These are phyloP conservation scores for Aschersonia sp. DNA, from an alignment of 2,329 filamentous ascomycete genomes.

Conservation along the genomic window DNA sequence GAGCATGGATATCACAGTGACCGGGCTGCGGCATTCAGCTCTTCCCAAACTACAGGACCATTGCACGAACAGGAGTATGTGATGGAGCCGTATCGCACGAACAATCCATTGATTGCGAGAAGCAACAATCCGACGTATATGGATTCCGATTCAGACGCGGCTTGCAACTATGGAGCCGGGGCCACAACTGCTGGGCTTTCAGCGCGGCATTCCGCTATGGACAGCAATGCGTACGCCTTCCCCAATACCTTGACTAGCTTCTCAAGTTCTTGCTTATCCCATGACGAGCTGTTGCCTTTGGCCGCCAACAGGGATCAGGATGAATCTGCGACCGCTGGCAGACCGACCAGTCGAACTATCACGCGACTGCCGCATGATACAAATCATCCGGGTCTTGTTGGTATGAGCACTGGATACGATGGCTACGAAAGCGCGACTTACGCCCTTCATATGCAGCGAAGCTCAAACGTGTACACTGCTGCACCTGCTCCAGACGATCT, in stretches of 20 bases:
- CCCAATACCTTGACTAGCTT: constrained; percentile 6
- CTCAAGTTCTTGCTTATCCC: constrained; percentile 3
- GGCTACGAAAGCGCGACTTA: neutral
- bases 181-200: constrained; percentile 6
- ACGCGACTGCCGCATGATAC: neutral
- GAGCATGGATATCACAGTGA: constrained; percentile 12
- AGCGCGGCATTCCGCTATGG: constrained; percentile 5
- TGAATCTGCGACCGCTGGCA: neutral
- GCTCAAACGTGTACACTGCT: constrained; percentile 6
- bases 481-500: constrained; percentile 2
- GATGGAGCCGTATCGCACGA: constrained; percentile 12
- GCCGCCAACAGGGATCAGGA: too few species aligned
- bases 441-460: constrained; percentile 1
- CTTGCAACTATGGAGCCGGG: constrained; percentile 12
- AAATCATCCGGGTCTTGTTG: neutral
- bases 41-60: constrained; percentile 9
- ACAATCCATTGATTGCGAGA: constrained; percentile 6
- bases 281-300: neutral
- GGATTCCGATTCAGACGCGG: constrained; percentile 12
- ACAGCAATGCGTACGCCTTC: constrained; percentile 9
- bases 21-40: constrained; percentile 9
- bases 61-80: constrained; percentile 11
- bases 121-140: constrained; percentile 10
- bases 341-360: neutral
- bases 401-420: neutral